Evolutionary conservation across 192 early-diverging fungal genomes (phyloP).

Genomic region (Funneliformis mosseae): DNA sequence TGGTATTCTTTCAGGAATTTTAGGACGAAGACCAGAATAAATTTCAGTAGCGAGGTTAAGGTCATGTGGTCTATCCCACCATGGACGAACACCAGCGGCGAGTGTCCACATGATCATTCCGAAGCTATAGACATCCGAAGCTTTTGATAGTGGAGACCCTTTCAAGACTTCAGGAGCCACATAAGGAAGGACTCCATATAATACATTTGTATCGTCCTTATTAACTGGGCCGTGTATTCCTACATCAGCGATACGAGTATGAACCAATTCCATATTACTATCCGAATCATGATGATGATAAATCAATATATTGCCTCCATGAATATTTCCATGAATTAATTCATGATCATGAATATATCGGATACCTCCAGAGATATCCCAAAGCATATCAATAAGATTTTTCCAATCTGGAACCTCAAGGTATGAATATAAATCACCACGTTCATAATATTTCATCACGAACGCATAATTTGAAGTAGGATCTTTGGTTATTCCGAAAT

Average conservation of each 20-base stretch:
- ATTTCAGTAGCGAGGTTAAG: conserved; percentile 34
- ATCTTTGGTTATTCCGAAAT: not conserved
- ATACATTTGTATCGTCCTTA: too few species aligned
- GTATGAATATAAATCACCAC: not conserved
- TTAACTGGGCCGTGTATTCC: not conserved
- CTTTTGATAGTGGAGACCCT: not conserved
- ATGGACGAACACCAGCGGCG: conserved; percentile 40
- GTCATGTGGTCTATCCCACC: conserved; percentile 34
- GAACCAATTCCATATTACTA: not conserved
- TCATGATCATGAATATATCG: not conserved
- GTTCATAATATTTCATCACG: not conserved
- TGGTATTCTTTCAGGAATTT: conserved; percentile 40
- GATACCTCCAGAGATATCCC: too few species aligned
- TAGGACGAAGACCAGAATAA: conserved; percentile 38
- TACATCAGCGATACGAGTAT: conserved; percentile 7
- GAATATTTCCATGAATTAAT: too few species aligned
- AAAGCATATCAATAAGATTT: not conserved
- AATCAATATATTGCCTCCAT: not conserved
- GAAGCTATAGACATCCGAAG: conserved; percentile 43
- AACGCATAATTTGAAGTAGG: not conserved
- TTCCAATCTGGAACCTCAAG: not conserved
- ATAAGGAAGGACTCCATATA: conserved; percentile 41
- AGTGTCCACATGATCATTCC: conserved; percentile 51
- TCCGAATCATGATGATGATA: not conserved
- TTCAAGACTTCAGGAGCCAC: conserved; percentile 39